Evolutionary conservation across 495 filamentous ascomycete species (phyloP).

Genomic region (Platismatia glauca): DNA sequence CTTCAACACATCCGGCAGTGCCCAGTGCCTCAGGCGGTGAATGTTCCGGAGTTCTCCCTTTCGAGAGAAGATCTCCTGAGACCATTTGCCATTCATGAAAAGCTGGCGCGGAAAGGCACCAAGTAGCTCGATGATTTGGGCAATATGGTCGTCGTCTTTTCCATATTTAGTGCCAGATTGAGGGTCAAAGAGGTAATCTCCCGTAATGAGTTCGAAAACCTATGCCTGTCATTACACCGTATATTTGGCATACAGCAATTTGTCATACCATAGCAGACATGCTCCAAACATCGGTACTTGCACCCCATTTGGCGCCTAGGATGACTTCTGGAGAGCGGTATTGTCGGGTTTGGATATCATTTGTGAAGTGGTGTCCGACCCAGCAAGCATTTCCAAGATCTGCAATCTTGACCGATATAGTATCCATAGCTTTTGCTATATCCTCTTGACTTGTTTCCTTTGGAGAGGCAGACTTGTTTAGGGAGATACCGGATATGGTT

Average conservation of each 20-base stretch:
- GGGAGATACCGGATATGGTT: slow-evolving; percentile 89
- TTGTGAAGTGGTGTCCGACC: slow-evolving; percentile 98
- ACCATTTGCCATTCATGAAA: slow-evolving; percentile 89
- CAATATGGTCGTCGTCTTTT: slow-evolving; percentile 99
- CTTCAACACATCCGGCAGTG: slow-evolving; percentile 80
- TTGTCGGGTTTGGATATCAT: slow-evolving; percentile 97
- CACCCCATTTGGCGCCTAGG: slow-evolving; percentile 93
- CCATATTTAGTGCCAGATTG: slow-evolving; percentile 99
- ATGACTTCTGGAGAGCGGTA: slow-evolving; percentile 98
- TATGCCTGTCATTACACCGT: slow-evolving; percentile 31
- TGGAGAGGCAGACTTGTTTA: slow-evolving; percentile 59
- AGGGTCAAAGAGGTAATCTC: slow-evolving; percentile 97
- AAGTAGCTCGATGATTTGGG: slow-evolving; percentile 96
- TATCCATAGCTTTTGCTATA: slow-evolving; percentile 46
- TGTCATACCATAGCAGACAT: slow-evolving; percentile 92
- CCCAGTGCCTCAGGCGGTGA: slow-evolving; percentile 93
- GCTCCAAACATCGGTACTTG: slow-evolving; percentile 98
- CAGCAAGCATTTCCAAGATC: slow-evolving; percentile 98
- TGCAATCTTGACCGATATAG: slow-evolving; percentile 97
- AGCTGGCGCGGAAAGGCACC: slow-evolving; percentile 88
- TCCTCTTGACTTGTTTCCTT: slow-evolving; percentile 40
- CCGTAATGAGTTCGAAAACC: slow-evolving; percentile 96
- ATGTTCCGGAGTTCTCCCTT: slow-evolving; percentile 98
- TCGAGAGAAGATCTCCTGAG: slow-evolving; percentile 96
- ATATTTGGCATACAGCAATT: slow-evolving; percentile 3